Base-by-base conservation (phyloP, 345 rosid genomes). In the Sisymbrium irio region DNA sequence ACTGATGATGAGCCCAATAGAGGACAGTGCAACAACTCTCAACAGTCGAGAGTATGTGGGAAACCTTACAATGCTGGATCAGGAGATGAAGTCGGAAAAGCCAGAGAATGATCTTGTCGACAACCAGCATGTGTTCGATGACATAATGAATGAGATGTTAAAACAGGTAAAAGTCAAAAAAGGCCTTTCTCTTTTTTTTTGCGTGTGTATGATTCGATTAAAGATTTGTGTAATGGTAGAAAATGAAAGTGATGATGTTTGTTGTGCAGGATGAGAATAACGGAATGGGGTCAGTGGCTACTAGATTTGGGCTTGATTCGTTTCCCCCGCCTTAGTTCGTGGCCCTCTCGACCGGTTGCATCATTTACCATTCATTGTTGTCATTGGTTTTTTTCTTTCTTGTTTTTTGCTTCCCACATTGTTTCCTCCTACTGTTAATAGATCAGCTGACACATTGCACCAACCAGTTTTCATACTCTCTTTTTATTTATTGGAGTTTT, bases 71-170 rank as follows among this genome's bases (percentile, higher is more conserved):
- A 76, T 69, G 51, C 41, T 80, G 36, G 82, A 77, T 62, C 55
- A 73, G 19, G 86, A 76, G 73, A 51, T 74, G 77, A 84, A 78
- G 77, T 74, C 82, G 9, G 62, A 65, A 12, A 85, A 87, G 82
- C 36, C 84, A 13, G 86, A 78, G n/a, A 82, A 81, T 75, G 77
- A 78, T 41, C 77, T 82, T 63, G 55, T 65, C 13, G 61, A 32
- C 27, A 84, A 86, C 28, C 80, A 80, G 22, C 82, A 82, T 11
- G 81, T 87, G 25, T 69, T 91, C 65, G 97, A 89, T 65, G 96
- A 88, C 55, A 79, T 95, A 18, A 77, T 87, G 92, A 81, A 75
- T 45, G 82, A 84, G 53, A 81, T 85, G 88, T 74, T 85, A 71
- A 90, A 87, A 75, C 84, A 81, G 88, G 99, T 92, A 5, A 82